Conservation (phyloP, 1,284 basidiomycete genomes). For the Erythrobasidium hasegawianum region DNA sequence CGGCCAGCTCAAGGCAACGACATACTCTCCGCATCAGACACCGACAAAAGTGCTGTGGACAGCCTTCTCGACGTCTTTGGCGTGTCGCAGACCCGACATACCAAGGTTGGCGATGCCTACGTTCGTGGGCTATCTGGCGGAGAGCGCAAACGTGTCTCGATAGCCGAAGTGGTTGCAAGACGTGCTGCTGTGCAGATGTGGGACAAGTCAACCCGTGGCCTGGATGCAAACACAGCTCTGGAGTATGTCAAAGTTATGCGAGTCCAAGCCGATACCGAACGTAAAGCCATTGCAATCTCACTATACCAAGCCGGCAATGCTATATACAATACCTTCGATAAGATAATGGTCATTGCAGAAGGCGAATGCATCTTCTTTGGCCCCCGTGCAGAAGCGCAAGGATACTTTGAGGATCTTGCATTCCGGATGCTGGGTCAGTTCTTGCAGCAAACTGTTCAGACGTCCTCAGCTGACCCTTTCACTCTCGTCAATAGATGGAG, state of each 20-base stretch:
- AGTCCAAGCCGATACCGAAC: slow-evolving; percentile 69
- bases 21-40: slow-evolving; percentile 53
- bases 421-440: no score
- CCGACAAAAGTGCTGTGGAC: no score
- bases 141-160: slow-evolving; percentile 50
- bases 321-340: slow-evolving; percentile 48
- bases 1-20: slow-evolving; percentile 7
- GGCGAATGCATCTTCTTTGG: slow-evolving; percentile 32
- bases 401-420: slow-evolving; percentile 72
- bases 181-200: slow-evolving; percentile 41
- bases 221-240: slow-evolving; percentile 76
- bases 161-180: slow-evolving; percentile 34
- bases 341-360: slow-evolving; percentile 33
- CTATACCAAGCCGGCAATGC: slow-evolving; percentile 67
- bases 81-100: slow-evolving; percentile 67
- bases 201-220: slow-evolving; percentile 44
- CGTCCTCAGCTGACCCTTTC: no score
- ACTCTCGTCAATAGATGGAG: no score
- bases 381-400: slow-evolving; percentile 64
- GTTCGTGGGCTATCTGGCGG: slow-evolving; percentile 56
- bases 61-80: slow-evolving; percentile 66
- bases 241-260: slow-evolving; percentile 71
- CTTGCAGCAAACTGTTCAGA: no score
- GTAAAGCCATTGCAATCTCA: slow-evolving; percentile 71
- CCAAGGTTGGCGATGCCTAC: slow-evolving; percentile 70